Evolutionary conservation across 106 monocot species (phyloP).

Genomic region (Allium cepa): DNA sequence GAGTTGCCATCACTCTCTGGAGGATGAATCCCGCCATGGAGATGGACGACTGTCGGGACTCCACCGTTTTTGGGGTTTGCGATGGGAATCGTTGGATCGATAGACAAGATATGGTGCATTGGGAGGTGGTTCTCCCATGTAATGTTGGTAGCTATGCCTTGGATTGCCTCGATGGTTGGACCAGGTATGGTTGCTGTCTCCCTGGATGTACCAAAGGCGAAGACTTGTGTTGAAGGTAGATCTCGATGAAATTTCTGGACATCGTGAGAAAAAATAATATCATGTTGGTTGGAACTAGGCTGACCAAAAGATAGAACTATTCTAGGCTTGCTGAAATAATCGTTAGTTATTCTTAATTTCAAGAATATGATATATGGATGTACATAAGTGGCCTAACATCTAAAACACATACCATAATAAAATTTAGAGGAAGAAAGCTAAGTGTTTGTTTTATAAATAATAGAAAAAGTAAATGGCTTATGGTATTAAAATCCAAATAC

Average conservation of each 20-base stretch:
- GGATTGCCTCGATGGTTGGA: conserved; percentile 60
- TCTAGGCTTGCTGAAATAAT: no score
- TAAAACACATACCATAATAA: no score
- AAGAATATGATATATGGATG: no score
- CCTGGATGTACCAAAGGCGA: conserved; percentile 40
- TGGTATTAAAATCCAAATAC: no score
- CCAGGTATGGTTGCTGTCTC: conserved; percentile 61
- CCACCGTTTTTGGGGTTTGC: conserved; percentile 20
- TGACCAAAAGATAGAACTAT: no score
- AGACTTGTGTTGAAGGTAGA: conserved; percentile 48
- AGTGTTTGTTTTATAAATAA: no score
- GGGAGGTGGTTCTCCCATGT: conserved; percentile 79
- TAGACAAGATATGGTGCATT: conserved; percentile 52
- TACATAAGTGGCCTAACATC: no score
- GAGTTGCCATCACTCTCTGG: conserved; percentile 47
- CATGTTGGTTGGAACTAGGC: no score
- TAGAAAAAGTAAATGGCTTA: no score
- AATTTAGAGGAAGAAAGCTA: no score
- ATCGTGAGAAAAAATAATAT: no score
- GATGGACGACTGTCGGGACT: conserved; percentile 31
- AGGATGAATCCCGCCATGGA: conserved; percentile 50
- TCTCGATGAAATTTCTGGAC: conserved; percentile 75
- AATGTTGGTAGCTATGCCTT: conserved; percentile 36
- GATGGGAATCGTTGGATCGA: conserved; percentile 51
- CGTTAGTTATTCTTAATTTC: no score